Evolutionary conservation across 129 eudicot genomes (phyloP).

Genomic region (Arctium minus): DNA sequence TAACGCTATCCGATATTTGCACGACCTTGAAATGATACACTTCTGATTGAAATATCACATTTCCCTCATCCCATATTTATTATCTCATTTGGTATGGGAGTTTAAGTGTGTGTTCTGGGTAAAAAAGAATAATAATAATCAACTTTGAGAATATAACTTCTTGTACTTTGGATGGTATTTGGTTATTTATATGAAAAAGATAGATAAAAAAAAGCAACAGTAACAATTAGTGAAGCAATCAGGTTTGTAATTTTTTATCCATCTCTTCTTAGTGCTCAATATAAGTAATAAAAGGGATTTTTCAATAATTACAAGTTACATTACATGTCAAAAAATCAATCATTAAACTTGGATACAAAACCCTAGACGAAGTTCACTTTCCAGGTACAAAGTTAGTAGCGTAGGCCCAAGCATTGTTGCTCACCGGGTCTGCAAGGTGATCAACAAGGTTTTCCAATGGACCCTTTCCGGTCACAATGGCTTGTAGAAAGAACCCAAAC

Average conservation of each 20-base stretch:
- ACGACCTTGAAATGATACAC: neutral
- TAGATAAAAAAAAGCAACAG: neutral
- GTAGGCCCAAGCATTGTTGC: slow-evolving; percentile 21
- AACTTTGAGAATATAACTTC: neutral
- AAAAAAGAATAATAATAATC: neutral
- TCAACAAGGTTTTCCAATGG: slow-evolving; percentile 21
- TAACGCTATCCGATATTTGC: neutral
- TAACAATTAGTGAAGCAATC: neutral
- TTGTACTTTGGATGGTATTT: neutral
- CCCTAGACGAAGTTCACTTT: neutral
- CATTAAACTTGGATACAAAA: neutral
- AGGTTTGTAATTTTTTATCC: neutral
- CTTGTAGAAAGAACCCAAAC: slow-evolving; percentile 21
- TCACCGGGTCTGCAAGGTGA: slow-evolving; percentile 2
- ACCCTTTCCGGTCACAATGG: slow-evolving; percentile 17
- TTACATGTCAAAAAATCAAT: neutral
- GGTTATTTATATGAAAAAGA: neutral
- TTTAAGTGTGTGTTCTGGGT: neutral
- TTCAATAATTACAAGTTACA: neutral
- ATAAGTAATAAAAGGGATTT: neutral
- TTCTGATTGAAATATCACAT: neutral
- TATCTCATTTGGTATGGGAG: neutral
- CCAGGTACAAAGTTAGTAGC: slow-evolving; percentile 18
- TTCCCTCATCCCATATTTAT: neutral
- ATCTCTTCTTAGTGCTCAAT: neutral